These are phyloP conservation scores for Volvox carteri DNA, from an alignment of 163 green algal species.

Conservation along the genomic window DNA sequence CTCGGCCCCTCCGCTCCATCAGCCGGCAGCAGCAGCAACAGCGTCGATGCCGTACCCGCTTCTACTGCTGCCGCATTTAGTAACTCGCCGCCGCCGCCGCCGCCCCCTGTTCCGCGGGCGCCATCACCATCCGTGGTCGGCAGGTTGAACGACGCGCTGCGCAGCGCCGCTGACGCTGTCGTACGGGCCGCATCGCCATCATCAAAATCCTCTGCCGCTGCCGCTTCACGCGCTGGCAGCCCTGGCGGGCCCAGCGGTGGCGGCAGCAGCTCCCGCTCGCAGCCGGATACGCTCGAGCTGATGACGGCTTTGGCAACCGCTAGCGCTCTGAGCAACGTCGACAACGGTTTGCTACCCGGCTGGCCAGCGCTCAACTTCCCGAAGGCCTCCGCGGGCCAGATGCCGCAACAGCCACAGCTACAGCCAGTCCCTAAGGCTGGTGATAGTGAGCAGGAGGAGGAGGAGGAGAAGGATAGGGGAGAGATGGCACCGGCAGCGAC, in stretches of 20 bases:
- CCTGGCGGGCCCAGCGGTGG: not conserved
- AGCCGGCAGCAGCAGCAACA: not conserved
- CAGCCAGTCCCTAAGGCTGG: not conserved
- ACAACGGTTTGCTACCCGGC: not conserved
- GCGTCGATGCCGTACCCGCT: not conserved
- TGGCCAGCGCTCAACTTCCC: not conserved
- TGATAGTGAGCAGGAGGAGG: not conserved
- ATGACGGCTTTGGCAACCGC: conserved; percentile 36
- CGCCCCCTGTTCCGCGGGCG: not conserved
- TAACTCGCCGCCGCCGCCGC: not conserved
- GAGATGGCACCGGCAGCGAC: not conserved
- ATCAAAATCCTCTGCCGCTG: too few species aligned
- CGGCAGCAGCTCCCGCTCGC: not conserved
- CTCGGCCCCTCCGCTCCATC: not conserved
- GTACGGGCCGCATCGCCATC: conserved; percentile 11
- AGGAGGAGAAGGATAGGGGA: not conserved
- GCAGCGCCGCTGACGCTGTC: conserved; percentile 13
- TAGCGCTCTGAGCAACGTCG: conserved; percentile 5
- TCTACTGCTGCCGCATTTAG: not conserved
- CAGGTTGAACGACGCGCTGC: not conserved
- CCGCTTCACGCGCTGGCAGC: not conserved
- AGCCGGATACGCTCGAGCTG: conserved; percentile 14
- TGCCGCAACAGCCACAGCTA: not conserved
- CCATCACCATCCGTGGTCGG: conserved; percentile 1
- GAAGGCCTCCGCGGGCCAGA: conserved; percentile 27